Percentiles rank a stretch among this genome's conserved stretches.
phyloP scores from a whole-genome alignment of 495 filamentous ascomycete species.

The Penicillium canescens region DNA sequence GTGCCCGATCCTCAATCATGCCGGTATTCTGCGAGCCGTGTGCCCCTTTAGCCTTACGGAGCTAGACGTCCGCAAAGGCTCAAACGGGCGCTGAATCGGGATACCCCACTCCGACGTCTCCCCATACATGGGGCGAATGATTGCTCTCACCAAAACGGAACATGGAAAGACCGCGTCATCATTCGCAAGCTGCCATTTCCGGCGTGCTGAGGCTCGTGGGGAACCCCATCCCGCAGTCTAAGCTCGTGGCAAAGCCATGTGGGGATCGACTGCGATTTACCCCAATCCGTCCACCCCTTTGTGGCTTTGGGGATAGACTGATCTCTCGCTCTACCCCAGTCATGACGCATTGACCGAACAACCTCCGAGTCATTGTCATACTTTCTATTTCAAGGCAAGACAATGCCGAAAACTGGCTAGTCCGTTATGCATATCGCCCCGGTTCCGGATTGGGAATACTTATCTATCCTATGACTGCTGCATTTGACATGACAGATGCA shows the following conservation, averaged over 20 bases:
- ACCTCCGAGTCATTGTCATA: too few relatives aligned
- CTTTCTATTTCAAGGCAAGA: background rate
- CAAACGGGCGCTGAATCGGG: too few relatives aligned
- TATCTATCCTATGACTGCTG: background rate
- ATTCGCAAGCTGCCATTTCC: slow-evolving; percentile 3
- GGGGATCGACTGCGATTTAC: slow-evolving; percentile 11
- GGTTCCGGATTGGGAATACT: background rate
- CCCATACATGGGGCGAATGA: too few relatives aligned
- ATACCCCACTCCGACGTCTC: too few relatives aligned
- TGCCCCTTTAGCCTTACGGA: too few relatives aligned
- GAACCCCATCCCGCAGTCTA: background rate
- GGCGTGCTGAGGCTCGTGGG: slow-evolving; percentile 10
- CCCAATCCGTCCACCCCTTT: slow-evolving; percentile 3
- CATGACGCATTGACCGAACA: slow-evolving; percentile 1
- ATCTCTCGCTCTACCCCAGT: slow-evolving; percentile 1
- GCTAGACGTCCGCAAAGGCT: too few relatives aligned
- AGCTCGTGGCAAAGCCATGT: slow-evolving; percentile 21
- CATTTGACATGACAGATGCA: slow-evolving; percentile 2
- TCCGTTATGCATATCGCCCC: background rate
- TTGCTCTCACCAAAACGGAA: background rate
- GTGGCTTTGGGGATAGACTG: background rate
- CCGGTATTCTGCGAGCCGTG: too few relatives aligned
- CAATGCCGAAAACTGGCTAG: background rate
- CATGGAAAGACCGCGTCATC: background rate
- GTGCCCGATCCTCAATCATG: too few relatives aligned